Evolutionary conservation across 441 rosid genomes (phyloP).

Genomic region (Gossypium davidsonii): DNA sequence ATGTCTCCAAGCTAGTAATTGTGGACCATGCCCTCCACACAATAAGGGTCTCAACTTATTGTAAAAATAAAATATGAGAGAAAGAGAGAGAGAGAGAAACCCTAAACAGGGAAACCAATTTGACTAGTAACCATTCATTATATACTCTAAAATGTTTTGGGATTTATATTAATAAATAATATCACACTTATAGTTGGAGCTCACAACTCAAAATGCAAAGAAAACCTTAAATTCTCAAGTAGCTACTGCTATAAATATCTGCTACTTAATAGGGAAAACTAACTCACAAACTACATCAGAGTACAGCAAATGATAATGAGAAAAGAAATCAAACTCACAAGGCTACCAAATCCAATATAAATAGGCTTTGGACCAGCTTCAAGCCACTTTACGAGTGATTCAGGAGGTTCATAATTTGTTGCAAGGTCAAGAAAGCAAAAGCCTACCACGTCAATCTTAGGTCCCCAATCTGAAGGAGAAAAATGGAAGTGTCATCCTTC

Average conservation of each 20-base stretch:
- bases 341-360: constrained; percentile 96
- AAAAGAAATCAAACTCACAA: constrained; percentile 46
- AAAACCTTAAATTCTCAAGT: constrained; percentile 5
- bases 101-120: neutral
- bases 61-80: neutral
- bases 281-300: constrained; percentile 10
- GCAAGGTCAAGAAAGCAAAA: constrained; percentile 99
- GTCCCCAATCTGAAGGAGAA: constrained; percentile 80
- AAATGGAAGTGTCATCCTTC: constrained; percentile 20
- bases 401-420: constrained; percentile 93
- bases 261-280: neutral
- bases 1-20: neutral
- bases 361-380: constrained; percentile 85
- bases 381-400: constrained; percentile 77
- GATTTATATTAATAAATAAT: neutral
- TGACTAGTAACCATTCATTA: neutral
- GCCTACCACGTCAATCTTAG: constrained; percentile 91
- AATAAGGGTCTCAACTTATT: neutral
- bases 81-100: neutral
- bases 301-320: neutral
- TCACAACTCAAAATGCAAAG: constrained; percentile 1
- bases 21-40: neutral
- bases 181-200: neutral
- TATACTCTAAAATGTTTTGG: neutral
- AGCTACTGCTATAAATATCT: neutral